Evolutionary conservation across 345 rosid genomes (phyloP).

Genomic region (Euphorbia peplus): DNA sequence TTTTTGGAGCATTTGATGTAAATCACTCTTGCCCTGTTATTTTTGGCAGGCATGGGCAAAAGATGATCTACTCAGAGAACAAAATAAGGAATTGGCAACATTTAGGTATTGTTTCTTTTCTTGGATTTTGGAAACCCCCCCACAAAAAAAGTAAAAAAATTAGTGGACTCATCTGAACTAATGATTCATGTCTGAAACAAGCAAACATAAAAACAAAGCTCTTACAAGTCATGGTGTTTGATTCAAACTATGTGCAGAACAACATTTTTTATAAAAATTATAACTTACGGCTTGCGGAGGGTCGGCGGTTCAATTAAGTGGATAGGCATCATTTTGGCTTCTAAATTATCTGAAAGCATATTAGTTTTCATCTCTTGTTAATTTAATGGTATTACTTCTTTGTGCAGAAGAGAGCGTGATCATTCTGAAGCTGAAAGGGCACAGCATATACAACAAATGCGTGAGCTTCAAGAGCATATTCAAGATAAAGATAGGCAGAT

Average conservation of each 20-base stretch:
- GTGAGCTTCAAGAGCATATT: conserved; percentile 80
- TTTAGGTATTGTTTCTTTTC: conserved; percentile 47
- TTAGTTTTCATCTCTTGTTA: not conserved
- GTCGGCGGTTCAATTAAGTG: not conserved
- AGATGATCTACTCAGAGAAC: conserved; percentile 87
- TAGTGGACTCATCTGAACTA: not conserved
- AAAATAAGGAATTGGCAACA: conserved; percentile 78
- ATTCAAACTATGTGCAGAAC: not conserved
- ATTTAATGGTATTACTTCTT: conserved; percentile 13
- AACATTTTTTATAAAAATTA: not conserved
- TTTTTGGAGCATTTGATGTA: conserved; percentile 5
- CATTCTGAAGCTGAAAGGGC: conserved; percentile 93
- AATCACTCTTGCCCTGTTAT: conserved; percentile 14
- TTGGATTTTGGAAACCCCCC: not conserved
- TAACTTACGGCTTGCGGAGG: not conserved
- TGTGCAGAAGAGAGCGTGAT: conserved; percentile 92
- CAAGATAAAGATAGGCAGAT: conserved; percentile 90
- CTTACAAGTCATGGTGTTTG: not conserved
- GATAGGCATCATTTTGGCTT: not conserved
- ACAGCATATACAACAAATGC: conserved; percentile 72
- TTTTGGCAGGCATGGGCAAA: conserved; percentile 85
- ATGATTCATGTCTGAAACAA: not conserved
- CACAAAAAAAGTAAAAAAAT: no score
- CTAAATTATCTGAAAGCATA: not conserved
- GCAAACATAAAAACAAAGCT: not conserved